phyloP scores from a whole-genome alignment of 208 protist genomes.

The Leishmania major region DNA sequence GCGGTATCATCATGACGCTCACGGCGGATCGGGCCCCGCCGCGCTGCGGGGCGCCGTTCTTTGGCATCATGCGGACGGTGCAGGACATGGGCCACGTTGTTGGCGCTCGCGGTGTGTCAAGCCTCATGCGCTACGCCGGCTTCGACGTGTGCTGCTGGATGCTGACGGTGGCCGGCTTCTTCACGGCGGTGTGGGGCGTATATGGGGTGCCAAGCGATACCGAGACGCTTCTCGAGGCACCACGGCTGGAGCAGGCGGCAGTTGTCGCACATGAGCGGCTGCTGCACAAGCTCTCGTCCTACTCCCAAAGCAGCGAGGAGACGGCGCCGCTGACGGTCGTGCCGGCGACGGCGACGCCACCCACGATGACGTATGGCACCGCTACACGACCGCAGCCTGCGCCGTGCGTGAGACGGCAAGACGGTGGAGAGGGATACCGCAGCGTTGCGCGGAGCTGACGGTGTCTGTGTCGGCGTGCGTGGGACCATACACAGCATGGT shows the following conservation, averaged over 20 bases:
- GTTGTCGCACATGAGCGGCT: background rate
- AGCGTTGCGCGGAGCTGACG: background rate
- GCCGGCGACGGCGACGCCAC: background rate
- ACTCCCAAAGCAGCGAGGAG: constrained; percentile 18
- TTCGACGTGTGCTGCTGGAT: constrained; percentile 50
- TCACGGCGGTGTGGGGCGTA: constrained; percentile 54
- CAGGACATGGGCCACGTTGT: constrained; percentile 81
- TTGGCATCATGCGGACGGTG: constrained; percentile 85
- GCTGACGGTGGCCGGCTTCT: constrained; percentile 47
- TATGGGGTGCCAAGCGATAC: constrained; percentile 47
- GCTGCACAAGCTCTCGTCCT: background rate
- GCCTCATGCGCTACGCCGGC: constrained; percentile 38
- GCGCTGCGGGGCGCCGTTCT: constrained; percentile 64
- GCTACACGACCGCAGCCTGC: background rate
- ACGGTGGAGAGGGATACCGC: no score
- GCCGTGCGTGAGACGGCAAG: background rate
- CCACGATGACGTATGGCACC: constrained; percentile 21
- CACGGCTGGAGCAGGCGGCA: constrained; percentile 26
- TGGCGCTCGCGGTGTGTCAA: constrained; percentile 41
- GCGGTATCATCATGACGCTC: constrained; percentile 82
- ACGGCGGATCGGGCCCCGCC: constrained; percentile 67
- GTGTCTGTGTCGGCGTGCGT: background rate
- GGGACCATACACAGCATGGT: background rate
- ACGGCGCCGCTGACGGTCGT: constrained; percentile 8
- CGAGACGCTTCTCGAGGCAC: constrained; percentile 23